Evolutionary conservation across 2,329 filamentous ascomycete species (phyloP), one percentile per base, ranked within the genome.

Genomic region (Trichothecium roseum): DNA sequence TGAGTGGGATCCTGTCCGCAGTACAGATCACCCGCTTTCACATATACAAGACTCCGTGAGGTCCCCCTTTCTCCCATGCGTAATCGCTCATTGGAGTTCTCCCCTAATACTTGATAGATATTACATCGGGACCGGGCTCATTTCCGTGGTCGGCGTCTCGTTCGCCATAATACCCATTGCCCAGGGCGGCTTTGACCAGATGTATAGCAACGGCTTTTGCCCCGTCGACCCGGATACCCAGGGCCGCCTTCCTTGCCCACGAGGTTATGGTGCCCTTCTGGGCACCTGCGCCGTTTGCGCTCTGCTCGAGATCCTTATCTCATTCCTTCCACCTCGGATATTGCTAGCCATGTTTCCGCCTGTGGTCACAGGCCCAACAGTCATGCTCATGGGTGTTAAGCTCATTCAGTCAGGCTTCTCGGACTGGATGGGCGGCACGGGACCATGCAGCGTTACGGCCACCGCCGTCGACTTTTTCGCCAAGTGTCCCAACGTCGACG

Each of bases 1-100:
- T 88, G 4, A 84, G 81, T 3, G 84, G 84, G 18, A 67, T 85
- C 29, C 67, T 89, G 17, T 85, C 81, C 1, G 64, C 74, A 5
- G 64, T 91, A 14, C 84, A 93, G 50, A 88, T 91, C 44, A 84
- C 81, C 0, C 68, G 81, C 5, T 81, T 91, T 41, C 81, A 79
- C 46, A 76, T 91, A 46, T 72, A 67, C 44, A 73, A 72, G 43
- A 84, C 84, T 1, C 64, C 65, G 57, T 72, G 46, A 46, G 66
- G 55, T 8, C 8, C 8, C 1, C 14, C 26, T 12, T 2, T 8
- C 4, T n/a, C 3, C 5, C 15, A 8, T 9, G n/a, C 8, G n/a
- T 14, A 22, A 27, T 24, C 26, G 14, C 16, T 12, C 8, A n/a
- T 33, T 31, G 18, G 15, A 13, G 24, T 6, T 29, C 26, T 14